phyloP scores from a whole-genome alignment of 805 yeast genomes.

The Starmerella cellae region DNA sequence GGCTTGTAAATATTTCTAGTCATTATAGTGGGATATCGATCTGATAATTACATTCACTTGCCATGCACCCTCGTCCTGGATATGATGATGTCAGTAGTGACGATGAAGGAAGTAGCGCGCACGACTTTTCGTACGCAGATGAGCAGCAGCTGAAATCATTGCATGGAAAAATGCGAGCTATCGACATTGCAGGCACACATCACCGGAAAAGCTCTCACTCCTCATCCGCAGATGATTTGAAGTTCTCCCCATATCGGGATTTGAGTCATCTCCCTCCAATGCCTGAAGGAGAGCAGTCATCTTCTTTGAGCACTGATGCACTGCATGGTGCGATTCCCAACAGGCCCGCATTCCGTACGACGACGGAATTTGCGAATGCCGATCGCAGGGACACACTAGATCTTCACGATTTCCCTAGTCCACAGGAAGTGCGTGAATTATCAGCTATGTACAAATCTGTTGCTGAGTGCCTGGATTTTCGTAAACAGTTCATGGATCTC shows the following conservation, averaged over 20 bases:
- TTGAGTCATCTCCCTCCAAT: constrained; percentile 12
- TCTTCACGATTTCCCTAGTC: constrained; percentile 23
- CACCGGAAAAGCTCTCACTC: background rate
- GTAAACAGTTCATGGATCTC: constrained; percentile 58
- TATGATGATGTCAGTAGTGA: constrained; percentile 12
- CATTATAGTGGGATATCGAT: too few species aligned
- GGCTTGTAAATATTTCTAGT: too few species aligned
- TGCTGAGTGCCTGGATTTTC: constrained; percentile 46
- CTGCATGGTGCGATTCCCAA: background rate
- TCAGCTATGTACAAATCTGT: constrained; percentile 28
- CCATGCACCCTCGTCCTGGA: constrained; percentile 3
- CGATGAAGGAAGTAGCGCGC: constrained; percentile 9
- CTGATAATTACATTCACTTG: too few species aligned
- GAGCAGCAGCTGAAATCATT: constrained; percentile 15
- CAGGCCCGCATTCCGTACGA: constrained; percentile 5
- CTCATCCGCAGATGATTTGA: background rate
- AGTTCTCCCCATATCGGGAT: constrained; percentile 11
- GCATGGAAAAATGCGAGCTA: constrained; percentile 21
- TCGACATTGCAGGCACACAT: constrained; percentile 13
- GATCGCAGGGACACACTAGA: constrained; percentile 17
- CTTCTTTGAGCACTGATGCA: background rate
- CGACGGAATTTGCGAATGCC: background rate
- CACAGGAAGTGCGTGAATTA: constrained; percentile 27
- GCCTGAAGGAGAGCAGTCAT: constrained; percentile 1
- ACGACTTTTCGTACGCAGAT: constrained; percentile 20